Conservation (phyloP, 2,329 filamentous ascomycete genomes). For the Trichoderma gracile region DNA sequence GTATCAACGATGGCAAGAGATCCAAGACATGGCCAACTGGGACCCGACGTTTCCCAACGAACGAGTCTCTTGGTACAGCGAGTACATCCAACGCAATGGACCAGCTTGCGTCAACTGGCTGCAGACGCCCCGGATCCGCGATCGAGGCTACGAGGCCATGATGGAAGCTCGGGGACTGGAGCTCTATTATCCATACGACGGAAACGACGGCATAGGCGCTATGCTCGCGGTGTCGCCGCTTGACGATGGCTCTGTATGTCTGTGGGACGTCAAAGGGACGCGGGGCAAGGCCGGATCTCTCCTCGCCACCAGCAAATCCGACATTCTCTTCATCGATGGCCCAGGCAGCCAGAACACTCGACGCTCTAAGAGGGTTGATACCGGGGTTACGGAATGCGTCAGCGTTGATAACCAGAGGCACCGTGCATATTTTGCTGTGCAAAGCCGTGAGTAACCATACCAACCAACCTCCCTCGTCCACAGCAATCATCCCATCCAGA, state of each 20-base stretch:
- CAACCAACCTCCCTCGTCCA: not conserved
- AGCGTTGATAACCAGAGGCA: conserved; percentile 69
- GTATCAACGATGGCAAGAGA: conserved; percentile 30
- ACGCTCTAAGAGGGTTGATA: conserved; percentile 66
- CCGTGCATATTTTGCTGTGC: conserved; percentile 77
- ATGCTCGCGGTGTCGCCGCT: conserved; percentile 71
- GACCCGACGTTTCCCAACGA: conserved; percentile 75
- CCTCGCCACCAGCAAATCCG: conserved; percentile 63
- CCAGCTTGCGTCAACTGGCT: conserved; percentile 77
- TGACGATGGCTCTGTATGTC: conserved; percentile 81
- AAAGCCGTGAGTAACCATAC: conserved; percentile 56
- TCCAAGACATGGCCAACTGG: conserved; percentile 73
- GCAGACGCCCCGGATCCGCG: conserved; percentile 56
- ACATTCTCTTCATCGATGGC: conserved; percentile 63
- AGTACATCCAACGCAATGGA: conserved; percentile 81
- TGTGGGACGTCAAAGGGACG: conserved; percentile 74
- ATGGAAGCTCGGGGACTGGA: conserved; percentile 74
- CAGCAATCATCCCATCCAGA: not conserved
- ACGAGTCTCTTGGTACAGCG: conserved; percentile 78
- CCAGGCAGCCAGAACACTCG: conserved; percentile 47
- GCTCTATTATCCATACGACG: conserved; percentile 57
- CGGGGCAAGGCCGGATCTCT: conserved; percentile 60
- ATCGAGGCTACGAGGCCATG: conserved; percentile 46
- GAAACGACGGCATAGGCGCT: conserved; percentile 47
- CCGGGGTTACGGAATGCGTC: conserved; percentile 76